phyloP scores from a whole-genome alignment of 140 eudicot genomes.

The Oenanthe javanica region DNA sequence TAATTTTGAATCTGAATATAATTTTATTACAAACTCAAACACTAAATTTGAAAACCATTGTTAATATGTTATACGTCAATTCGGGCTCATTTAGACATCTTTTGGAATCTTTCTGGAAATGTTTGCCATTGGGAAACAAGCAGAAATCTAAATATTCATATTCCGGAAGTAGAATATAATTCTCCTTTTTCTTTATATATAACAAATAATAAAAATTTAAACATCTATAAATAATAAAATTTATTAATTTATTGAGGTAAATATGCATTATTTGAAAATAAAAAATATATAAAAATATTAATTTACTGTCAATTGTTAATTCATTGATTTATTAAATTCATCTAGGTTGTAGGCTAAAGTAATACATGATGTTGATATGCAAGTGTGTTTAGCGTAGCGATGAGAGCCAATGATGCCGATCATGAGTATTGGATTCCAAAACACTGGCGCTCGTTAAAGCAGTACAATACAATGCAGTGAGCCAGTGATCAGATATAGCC shows the following conservation, averaged over 20 bases:
- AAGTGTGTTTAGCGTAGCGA: too few relatives aligned
- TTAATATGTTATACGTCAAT: not conserved
- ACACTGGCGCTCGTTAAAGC: not conserved
- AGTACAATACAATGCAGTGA: not conserved
- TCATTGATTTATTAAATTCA: too few relatives aligned
- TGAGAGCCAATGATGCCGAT: not conserved
- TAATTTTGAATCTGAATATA: too few relatives aligned
- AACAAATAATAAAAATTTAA: not conserved
- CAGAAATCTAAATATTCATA: not conserved
- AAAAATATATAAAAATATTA: too few relatives aligned
- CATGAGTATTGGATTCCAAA: conserved; percentile 1
- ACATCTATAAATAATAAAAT: too few relatives aligned
- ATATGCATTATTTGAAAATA: too few relatives aligned
- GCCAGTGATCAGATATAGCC: not conserved
- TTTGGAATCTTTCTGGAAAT: not conserved
- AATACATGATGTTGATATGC: too few relatives aligned
- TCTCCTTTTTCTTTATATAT: not conserved
- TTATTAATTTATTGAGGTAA: too few relatives aligned
- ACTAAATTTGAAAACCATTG: not conserved
- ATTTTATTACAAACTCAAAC: too few relatives aligned
- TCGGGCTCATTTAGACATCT: not conserved
- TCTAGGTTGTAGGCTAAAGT: too few relatives aligned
- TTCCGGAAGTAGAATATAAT: not conserved
- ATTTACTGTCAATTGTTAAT: too few relatives aligned
- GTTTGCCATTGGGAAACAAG: not conserved